A percentile compares a stretch with the other conserved stretches of the same genome.
These are phyloP conservation scores for Debaryomyces hansenii DNA, from an alignment of 805 yeast species.

Conservation along the genomic window DNA sequence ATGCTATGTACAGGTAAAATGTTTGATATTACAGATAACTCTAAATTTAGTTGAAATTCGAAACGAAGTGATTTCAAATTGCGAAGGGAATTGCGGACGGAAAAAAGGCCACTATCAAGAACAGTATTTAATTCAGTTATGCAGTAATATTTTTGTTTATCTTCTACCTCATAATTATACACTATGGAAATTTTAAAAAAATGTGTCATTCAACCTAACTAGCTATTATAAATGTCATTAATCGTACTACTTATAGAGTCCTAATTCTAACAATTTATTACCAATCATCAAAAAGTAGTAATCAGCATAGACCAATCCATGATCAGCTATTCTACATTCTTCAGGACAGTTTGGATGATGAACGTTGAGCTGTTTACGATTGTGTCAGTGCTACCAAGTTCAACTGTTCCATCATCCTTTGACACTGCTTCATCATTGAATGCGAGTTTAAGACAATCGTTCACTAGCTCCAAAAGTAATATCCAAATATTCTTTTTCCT, in stretches of 20 bases:
- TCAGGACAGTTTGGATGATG: conserved; percentile 18
- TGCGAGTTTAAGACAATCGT: conserved; percentile 11
- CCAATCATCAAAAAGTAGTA: conserved; percentile 27
- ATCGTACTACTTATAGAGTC: not conserved
- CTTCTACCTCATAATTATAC: too few species aligned
- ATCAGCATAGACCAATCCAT: conserved; percentile 31
- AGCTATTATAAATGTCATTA: too few species aligned
- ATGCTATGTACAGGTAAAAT: too few species aligned
- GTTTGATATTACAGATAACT: too few species aligned
- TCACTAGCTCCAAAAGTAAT: conserved; percentile 15
- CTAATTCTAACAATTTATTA: conserved; percentile 24
- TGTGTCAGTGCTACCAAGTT: conserved; percentile 18
- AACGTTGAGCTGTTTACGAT: conserved; percentile 21
- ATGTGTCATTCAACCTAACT: too few species aligned
- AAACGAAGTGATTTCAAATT: too few species aligned
- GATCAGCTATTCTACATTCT: conserved; percentile 13
- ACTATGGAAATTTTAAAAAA: too few species aligned
- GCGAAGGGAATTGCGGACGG: too few species aligned
- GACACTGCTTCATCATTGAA: conserved; percentile 3
- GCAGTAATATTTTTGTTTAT: too few species aligned
- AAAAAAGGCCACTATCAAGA: too few species aligned
- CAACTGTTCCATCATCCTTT: conserved; percentile 10
- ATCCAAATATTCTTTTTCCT: conserved; percentile 11
- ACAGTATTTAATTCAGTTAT: too few species aligned
- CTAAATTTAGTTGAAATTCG: too few species aligned